A percentile compares a stretch with the other conserved stretches of the same genome.
Conservation (phyloP, 139 green algal species). For the Ettlia oleoabundans region DNA sequence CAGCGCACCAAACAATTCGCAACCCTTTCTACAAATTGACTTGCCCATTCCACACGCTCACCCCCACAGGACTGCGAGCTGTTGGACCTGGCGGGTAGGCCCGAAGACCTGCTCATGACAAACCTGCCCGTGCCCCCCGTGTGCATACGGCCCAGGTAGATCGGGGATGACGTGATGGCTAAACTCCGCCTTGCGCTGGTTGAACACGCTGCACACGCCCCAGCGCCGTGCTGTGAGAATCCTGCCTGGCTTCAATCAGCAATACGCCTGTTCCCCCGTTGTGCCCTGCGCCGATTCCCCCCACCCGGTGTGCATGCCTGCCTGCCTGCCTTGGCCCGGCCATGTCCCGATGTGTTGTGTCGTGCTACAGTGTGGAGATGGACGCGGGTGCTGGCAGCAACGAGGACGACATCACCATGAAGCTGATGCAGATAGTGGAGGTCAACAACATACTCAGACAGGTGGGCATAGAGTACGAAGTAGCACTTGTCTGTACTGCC, state of each 20-base stretch:
- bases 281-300: too few species aligned
- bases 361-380: conserved; percentile 97
- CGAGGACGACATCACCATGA: conserved; percentile 99
- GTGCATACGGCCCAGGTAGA: conserved; percentile 88
- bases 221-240: too few species aligned
- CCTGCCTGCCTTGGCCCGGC: too few species aligned
- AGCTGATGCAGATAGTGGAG: conserved; percentile 95
- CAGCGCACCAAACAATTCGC: not conserved
- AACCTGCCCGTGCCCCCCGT: conserved; percentile 93
- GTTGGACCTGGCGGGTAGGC: conserved; percentile 69
- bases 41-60: not conserved
- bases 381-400: conserved; percentile 89
- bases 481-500: too few species aligned
- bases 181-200: not conserved
- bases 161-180: not conserved
- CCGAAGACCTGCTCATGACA: conserved; percentile 89
- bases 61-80: conserved; percentile 54
- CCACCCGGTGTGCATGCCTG: too few species aligned
- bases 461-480: conserved; percentile 1
- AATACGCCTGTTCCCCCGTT: too few species aligned
- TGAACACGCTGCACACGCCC: too few species aligned
- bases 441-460: conserved; percentile 71
- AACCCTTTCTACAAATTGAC: not conserved
- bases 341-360: too few species aligned
- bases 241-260: too few species aligned